phyloP scores from a whole-genome alignment of 1,284 basidiomycete species.

The Wolfiporia cocos region DNA sequence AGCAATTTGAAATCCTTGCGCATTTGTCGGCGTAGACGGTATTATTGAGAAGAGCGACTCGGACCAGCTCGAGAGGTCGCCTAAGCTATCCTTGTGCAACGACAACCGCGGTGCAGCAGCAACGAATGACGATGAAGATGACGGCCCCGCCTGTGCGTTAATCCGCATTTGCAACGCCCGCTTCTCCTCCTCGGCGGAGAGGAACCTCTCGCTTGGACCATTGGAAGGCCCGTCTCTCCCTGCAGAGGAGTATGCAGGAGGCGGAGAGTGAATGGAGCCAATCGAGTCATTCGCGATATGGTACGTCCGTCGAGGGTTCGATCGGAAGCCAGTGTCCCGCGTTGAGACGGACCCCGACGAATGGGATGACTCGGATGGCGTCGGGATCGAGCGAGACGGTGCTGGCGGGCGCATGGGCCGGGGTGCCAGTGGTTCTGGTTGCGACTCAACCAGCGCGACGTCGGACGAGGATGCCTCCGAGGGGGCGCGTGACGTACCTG shows the following conservation, averaged over 20 bases:
- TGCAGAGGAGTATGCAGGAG: conserved; percentile 25
- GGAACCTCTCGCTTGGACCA: neutral
- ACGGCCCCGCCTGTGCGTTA: neutral
- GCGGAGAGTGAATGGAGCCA: conserved; percentile 20
- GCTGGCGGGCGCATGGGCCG: neutral
- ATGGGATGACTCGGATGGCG: conserved; percentile 5
- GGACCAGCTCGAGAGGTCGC: conserved; percentile 24
- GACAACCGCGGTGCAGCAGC: conserved; percentile 22
- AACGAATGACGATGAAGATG: conserved; percentile 10
- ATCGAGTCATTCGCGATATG: conserved; percentile 26
- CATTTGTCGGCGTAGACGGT: conserved; percentile 11
- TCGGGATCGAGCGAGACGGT: neutral
- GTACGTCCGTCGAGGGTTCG: conserved; percentile 19
- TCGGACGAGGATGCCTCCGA: conserved; percentile 14
- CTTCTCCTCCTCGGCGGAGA: neutral
- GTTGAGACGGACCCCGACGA: conserved; percentile 7
- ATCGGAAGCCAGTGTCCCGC: conserved; percentile 21
- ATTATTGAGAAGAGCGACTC: conserved; percentile 26
- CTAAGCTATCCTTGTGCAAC: conserved; percentile 20
- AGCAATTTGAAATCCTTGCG: conserved; percentile 3
- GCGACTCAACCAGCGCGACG: neutral
- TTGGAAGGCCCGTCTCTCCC: conserved; percentile 12
- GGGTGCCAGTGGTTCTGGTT: neutral
- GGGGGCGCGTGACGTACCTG: conserved; percentile 13
- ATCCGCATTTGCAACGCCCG: neutral